A percentile compares a stretch with the other conserved stretches of the same genome.
Conservation (phyloP, 1,284 basidiomycete species). For the Leucoagaricus sp. region DNA sequence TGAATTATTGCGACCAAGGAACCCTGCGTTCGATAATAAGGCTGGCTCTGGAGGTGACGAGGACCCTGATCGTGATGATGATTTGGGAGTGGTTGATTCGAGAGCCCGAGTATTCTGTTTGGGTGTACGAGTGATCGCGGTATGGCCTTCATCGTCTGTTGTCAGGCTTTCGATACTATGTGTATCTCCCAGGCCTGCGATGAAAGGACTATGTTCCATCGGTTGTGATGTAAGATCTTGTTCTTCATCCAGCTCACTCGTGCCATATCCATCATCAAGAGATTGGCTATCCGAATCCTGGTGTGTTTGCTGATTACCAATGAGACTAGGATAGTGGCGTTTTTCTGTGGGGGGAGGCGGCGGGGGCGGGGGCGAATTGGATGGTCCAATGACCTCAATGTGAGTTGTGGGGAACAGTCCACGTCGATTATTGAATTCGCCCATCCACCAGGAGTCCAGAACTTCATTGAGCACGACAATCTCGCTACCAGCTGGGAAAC, state of each 20-base stretch:
- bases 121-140: background rate
- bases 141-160: conserved; percentile 40
- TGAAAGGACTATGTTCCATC: conserved; percentile 44
- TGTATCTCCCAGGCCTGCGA: conserved; percentile 4
- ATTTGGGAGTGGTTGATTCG: background rate
- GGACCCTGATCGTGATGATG: background rate
- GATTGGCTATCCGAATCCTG: conserved; percentile 8
- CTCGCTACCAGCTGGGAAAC: conserved; percentile 70
- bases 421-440: conserved; percentile 64
- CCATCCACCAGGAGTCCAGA: conserved; percentile 85
- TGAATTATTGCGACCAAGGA: background rate
- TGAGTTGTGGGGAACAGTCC: conserved; percentile 81
- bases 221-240: conserved; percentile 41
- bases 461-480: conserved; percentile 77
- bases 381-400: conserved; percentile 50
- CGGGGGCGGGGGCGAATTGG: background rate
- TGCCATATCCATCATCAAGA: conserved; percentile 27
- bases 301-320: background rate
- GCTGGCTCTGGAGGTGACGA: background rate
- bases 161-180: conserved; percentile 28
- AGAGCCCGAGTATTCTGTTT: background rate
- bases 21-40: background rate
- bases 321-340: background rate
- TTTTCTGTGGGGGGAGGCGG: background rate
- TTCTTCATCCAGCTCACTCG: conserved; percentile 43